phyloP scores from a whole-genome alignment of 2,329 filamentous ascomycete species.

The Colletotrichum sp. region DNA sequence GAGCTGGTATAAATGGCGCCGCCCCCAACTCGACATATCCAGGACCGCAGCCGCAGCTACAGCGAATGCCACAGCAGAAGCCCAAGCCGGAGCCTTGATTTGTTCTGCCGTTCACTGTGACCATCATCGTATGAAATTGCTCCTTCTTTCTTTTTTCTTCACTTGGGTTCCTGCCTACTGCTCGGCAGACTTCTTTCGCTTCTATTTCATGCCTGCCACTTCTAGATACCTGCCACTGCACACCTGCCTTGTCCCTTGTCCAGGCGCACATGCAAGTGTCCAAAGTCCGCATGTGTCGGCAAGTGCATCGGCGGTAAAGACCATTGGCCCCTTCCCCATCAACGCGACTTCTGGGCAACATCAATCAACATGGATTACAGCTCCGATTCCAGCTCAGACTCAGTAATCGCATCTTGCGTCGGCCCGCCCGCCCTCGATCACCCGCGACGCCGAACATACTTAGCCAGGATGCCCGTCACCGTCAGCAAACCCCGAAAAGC shows the following conservation, averaged over 20 bases:
- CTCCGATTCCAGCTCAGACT: neutral
- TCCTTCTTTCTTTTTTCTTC: neutral
- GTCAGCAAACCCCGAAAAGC: conserved; percentile 7
- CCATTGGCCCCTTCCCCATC: neutral
- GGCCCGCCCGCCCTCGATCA: neutral
- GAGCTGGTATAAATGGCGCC: neutral
- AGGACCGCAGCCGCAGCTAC: neutral
- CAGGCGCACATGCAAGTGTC: neutral
- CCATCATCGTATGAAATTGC: neutral
- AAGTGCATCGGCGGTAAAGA: neutral
- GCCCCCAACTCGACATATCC: neutral
- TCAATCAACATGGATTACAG: neutral
- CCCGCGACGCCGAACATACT: neutral
- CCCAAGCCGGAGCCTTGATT: neutral
- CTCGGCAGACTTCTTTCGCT: neutral
- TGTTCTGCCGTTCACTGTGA: neutral
- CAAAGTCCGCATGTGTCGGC: neutral
- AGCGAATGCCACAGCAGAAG: neutral
- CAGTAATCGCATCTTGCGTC: neutral
- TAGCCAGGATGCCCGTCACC: conserved; percentile 12
- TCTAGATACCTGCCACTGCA: neutral
- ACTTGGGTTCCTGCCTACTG: neutral
- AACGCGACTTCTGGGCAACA: neutral
- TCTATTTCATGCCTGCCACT: neutral
- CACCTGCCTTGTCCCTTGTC: neutral